Percentiles rank a stretch among this genome's conserved stretches.
These are phyloP conservation scores for Endocarpon pusillum DNA, from an alignment of 495 filamentous ascomycete species.

Conservation along the genomic window DNA sequence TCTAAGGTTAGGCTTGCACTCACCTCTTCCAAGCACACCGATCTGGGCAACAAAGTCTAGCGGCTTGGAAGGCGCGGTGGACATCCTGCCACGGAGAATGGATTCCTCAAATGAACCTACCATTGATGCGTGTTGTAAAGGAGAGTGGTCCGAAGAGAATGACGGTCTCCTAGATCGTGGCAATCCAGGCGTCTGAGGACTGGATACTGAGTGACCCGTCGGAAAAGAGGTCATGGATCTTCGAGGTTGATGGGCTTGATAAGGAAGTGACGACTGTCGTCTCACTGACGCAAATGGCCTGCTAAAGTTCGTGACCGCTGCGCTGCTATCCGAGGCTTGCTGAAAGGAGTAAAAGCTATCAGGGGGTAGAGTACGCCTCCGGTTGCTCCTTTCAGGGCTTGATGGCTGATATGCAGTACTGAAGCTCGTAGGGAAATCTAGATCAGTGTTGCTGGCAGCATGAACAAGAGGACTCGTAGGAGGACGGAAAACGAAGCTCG, in stretches of 20 bases:
- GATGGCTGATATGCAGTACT: conserved; percentile 15
- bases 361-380: conserved; percentile 45
- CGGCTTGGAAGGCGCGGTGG: conserved; percentile 84
- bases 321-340: conserved; percentile 2
- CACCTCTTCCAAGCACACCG: conserved; percentile 76
- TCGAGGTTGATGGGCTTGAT: conserved; percentile 54
- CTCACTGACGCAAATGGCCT: conserved; percentile 11
- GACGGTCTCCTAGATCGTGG: conserved; percentile 50
- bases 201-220: conserved; percentile 36
- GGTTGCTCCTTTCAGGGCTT: conserved; percentile 28
- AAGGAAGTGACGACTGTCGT: conserved; percentile 39
- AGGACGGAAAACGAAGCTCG: conserved; percentile 67
- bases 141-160: conserved; percentile 52
- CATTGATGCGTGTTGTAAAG: conserved; percentile 79
- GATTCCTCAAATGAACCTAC: conserved; percentile 97
- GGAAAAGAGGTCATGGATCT: conserved; percentile 52
- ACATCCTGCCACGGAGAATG: conserved; percentile 89
- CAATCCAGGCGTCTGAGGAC: conserved; percentile 42
- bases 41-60: conserved; percentile 92
- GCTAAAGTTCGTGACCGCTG: conserved; percentile 8
- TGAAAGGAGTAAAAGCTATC: conserved; percentile 30
- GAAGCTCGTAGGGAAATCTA: conserved; percentile 41
- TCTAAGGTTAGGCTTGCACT: conserved; percentile 69
- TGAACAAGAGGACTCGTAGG: conserved; percentile 88
- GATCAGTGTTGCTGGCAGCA: conserved; percentile 72